Evolutionary conservation across 805 yeast genomes (phyloP).

Genomic region (Candida nanaspora): DNA sequence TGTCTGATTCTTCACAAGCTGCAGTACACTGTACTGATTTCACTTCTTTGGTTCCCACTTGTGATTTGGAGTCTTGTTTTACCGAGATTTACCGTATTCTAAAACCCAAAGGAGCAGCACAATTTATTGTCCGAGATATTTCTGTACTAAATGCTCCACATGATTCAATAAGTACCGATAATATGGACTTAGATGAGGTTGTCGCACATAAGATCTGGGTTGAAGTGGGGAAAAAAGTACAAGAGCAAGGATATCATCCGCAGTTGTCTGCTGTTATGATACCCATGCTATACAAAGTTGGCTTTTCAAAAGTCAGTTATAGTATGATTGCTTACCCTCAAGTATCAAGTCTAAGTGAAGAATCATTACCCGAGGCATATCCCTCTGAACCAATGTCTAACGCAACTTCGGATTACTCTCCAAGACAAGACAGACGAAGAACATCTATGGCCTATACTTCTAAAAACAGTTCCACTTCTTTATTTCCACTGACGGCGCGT

Average conservation of each 20-base stretch:
- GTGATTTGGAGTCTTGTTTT: slow-evolving; percentile 13
- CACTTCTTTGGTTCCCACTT: slow-evolving; percentile 9
- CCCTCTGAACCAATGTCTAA: background rate
- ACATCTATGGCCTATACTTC: background rate
- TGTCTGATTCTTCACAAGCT: slow-evolving; percentile 19
- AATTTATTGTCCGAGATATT: slow-evolving; percentile 22
- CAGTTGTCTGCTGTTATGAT: slow-evolving; percentile 14
- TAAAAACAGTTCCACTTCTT: background rate
- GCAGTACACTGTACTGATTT: slow-evolving; percentile 23
- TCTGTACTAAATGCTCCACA: slow-evolving; percentile 3
- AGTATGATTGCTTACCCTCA: slow-evolving; percentile 21
- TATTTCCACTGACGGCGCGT: background rate
- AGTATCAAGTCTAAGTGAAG: slow-evolving; percentile 11
- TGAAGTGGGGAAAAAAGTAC: slow-evolving; percentile 10
- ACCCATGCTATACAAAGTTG: slow-evolving; percentile 14
- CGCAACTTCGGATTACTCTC: background rate
- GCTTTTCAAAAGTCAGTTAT: slow-evolving; percentile 18
- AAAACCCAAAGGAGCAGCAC: slow-evolving; percentile 23
- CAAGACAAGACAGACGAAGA: background rate
- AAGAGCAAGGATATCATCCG: slow-evolving; percentile 8
- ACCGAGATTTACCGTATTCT: slow-evolving; percentile 23
- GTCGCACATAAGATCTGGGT: slow-evolving; percentile 16
- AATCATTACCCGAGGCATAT: background rate
- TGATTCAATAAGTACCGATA: background rate
- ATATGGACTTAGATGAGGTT: slow-evolving; percentile 6